Evolutionary conservation across 805 yeast species (phyloP).

Genomic region (Brettanomyces sp.): DNA sequence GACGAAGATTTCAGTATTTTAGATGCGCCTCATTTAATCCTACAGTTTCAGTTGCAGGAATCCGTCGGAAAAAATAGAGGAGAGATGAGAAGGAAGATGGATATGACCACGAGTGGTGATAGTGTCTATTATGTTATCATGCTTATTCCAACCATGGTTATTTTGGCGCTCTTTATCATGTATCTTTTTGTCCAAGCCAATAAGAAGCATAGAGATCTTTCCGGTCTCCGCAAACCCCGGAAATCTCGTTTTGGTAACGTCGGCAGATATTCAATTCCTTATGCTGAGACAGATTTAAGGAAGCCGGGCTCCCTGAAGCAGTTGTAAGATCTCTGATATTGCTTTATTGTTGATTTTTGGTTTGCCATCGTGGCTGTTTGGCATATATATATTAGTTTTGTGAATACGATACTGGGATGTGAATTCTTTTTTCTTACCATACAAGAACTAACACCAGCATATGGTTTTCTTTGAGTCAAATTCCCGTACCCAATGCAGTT

Average conservation of each 20-base stretch:
- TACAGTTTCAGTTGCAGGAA: constrained; percentile 43
- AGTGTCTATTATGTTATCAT: constrained; percentile 48
- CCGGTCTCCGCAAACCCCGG: constrained; percentile 31
- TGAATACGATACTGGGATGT: no score
- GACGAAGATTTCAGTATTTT: constrained; percentile 60
- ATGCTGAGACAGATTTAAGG: constrained; percentile 19
- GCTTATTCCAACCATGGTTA: constrained; percentile 59
- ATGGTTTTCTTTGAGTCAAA: constrained; percentile 3
- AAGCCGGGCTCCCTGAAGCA: constrained; percentile 17
- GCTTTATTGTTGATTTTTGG: background rate
- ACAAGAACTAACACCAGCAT: constrained; percentile 1
- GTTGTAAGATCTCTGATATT: constrained; percentile 2
- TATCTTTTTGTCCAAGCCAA: constrained; percentile 54
- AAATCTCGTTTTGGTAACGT: constrained; percentile 25
- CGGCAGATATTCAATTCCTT: constrained; percentile 20
- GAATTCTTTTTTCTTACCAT: constrained; percentile 2
- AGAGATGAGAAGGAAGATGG: constrained; percentile 22
- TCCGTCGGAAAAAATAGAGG: constrained; percentile 38
- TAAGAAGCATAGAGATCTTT: constrained; percentile 44
- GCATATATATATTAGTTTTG: no score
- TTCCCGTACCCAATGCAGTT: background rate
- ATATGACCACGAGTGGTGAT: constrained; percentile 27
- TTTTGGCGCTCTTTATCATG: constrained; percentile 51
- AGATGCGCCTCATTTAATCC: constrained; percentile 31
- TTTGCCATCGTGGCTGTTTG: background rate